Base-by-base conservation (phyloP, 805 yeast genomes). In the Candida taoyuanica region DNA sequence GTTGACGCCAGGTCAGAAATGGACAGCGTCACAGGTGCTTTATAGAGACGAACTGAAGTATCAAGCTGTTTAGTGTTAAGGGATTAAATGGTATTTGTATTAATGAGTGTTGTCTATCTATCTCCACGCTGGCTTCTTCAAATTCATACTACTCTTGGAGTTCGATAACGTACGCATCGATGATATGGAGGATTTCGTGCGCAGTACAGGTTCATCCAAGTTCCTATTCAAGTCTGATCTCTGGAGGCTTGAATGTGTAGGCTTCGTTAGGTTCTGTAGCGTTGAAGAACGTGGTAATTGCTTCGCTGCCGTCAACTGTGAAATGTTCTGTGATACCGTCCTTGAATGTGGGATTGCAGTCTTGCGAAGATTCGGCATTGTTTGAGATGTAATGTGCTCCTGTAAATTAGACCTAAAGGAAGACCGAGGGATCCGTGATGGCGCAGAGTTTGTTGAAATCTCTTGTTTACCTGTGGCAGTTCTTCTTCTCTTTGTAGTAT, bases 21-120 rank as follows among this genome's bases (percentile, higher is more conserved):
- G 96, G 96, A 61, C 63, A 12, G 96, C 79, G 13, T 64, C 78
- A 23, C 96, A 87, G 64, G 73, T 60, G 27, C 47, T 61, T 23
- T 67, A 69, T 48, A 68, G 73, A 40, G 86, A 83, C 34, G 77
- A 73, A 19, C 71, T 82, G 47, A 73, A 74, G 41, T 72, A 74
- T 36, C 87, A 80, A 59, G 68, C 79, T 14, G 59, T 73, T 33
- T 68, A 54, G 29, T 17, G 19, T 11, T 25, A 9, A n/a, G 12
- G 6, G 7, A 21, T 8, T 21, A n/a, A n/a, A n/a, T n/a, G n/a
- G n/a, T n/a, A n/a, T n/a, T n/a, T n/a, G n/a, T n/a, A n/a, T n/a
- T n/a, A n/a, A n/a, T n/a, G n/a, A n/a, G n/a, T n/a, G n/a, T n/a
- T n/a, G n/a, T n/a, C 7, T 21, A 15, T 6, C 24, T 24, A 47